Conservation (phyloP, 495 filamentous ascomycete species). For the Bacidia rubella region DNA sequence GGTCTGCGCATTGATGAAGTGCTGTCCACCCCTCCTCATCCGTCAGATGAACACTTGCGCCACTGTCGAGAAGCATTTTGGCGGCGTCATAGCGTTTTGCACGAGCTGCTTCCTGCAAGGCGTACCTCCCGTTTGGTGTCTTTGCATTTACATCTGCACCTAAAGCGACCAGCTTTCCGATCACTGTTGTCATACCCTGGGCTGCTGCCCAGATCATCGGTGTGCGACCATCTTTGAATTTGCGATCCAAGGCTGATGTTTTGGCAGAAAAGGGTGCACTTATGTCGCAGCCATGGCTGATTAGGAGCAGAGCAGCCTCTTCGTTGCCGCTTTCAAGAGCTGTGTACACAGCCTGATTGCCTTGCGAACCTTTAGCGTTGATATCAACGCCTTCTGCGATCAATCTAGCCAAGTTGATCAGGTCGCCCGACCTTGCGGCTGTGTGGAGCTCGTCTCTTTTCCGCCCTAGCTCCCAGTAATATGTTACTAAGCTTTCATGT, state of each 20-base stretch:
- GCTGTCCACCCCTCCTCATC: background rate
- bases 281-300: background rate
- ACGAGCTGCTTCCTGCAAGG: background rate
- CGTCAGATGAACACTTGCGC: background rate
- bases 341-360: background rate
- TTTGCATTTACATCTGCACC: background rate
- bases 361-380: background rate
- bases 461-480: too few species aligned
- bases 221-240: background rate
- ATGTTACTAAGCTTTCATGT: too few species aligned
- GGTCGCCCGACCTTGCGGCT: constrained; percentile 24
- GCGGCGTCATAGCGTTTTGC: too few species aligned
- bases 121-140: background rate
- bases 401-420: constrained; percentile 24
- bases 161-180: background rate
- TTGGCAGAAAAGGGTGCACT: background rate
- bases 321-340: background rate
- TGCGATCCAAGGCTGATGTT: background rate
- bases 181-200: background rate
- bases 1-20: background rate
- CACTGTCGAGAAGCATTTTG: background rate
- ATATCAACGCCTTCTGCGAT: constrained; percentile 22
- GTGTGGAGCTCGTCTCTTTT: constrained; percentile 16
- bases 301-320: background rate
- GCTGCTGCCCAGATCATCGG: background rate